These are phyloP conservation scores for Scortechinia acanthostroma DNA, from an alignment of 2,329 filamentous ascomycete genomes.

Conservation along the genomic window DNA sequence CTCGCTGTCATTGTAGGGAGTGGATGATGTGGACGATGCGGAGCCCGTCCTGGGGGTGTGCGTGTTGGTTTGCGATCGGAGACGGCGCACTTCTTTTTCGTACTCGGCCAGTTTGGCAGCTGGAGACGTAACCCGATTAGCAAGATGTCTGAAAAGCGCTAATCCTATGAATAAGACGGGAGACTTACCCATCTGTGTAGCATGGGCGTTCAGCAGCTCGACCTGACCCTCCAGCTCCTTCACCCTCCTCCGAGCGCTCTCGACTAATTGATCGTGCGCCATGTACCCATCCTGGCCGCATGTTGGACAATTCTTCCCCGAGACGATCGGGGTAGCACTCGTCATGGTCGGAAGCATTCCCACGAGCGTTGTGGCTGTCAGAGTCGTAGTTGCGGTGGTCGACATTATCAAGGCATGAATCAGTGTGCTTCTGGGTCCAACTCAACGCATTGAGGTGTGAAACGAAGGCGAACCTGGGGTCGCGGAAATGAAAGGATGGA, in stretches of 20 bases:
- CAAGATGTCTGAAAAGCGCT: no score
- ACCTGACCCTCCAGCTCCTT: slow-evolving; percentile 46
- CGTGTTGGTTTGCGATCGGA: slow-evolving; percentile 19
- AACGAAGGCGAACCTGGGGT: no score
- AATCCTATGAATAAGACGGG: no score
- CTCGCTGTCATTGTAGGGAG: background rate
- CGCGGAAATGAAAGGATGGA: no score
- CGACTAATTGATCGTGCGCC: background rate
- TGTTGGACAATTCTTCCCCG: background rate
- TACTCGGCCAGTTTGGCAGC: slow-evolving; percentile 52
- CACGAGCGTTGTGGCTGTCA: background rate
- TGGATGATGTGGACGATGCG: background rate
- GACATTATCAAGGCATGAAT: no score
- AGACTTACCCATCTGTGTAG: slow-evolving; percentile 35
- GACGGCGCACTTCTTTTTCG: slow-evolving; percentile 49
- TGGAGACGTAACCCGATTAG: slow-evolving; percentile 11
- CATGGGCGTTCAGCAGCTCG: slow-evolving; percentile 38
- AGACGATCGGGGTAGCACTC: background rate
- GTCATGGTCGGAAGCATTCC: background rate
- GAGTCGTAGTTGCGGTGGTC: background rate
- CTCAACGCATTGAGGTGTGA: no score
- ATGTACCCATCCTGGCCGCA: background rate
- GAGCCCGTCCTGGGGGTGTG: background rate
- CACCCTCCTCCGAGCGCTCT: slow-evolving; percentile 27
- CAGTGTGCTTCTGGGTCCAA: no score